phyloP scores from a whole-genome alignment of 768 basidiomycete species.

The Agaricus subrufescens region DNA sequence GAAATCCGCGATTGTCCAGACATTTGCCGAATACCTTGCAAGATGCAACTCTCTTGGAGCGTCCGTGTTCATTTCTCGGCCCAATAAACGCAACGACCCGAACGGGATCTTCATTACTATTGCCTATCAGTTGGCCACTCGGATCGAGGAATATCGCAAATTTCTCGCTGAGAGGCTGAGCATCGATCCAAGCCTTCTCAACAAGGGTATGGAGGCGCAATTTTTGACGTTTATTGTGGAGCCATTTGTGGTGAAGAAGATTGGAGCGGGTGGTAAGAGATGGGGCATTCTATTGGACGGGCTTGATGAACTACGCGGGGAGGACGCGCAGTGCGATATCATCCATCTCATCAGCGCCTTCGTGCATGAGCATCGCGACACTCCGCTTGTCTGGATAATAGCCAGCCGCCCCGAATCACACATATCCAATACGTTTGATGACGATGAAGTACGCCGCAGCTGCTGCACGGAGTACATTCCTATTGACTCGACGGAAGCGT shows the following conservation, averaged over 20 bases:
- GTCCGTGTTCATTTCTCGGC: conserved; percentile 3
- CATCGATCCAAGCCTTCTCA: not conserved
- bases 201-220: not conserved
- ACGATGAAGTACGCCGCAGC: not conserved
- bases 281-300: not conserved
- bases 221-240: not conserved
- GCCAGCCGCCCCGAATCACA: not conserved
- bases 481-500: not conserved
- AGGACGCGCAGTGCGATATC: not conserved
- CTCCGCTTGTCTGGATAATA: not conserved
- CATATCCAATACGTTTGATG: not conserved
- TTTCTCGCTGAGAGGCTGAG: not conserved
- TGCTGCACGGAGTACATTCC: not conserved
- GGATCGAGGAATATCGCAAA: not conserved
- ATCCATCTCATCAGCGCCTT: not conserved
- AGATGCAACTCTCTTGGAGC: not conserved
- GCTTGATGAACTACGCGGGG: not conserved
- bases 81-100: not conserved
- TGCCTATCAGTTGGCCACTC: not conserved
- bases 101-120: not conserved
- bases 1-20: conserved; percentile 5
- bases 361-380: not conserved
- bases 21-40: not conserved
- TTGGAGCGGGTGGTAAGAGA: not conserved
- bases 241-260: not conserved